Percentiles rank a stretch among this genome's conserved stretches.
Conservation (phyloP, 2,329 filamentous ascomycete species). For the Nigrospora oryzae region DNA sequence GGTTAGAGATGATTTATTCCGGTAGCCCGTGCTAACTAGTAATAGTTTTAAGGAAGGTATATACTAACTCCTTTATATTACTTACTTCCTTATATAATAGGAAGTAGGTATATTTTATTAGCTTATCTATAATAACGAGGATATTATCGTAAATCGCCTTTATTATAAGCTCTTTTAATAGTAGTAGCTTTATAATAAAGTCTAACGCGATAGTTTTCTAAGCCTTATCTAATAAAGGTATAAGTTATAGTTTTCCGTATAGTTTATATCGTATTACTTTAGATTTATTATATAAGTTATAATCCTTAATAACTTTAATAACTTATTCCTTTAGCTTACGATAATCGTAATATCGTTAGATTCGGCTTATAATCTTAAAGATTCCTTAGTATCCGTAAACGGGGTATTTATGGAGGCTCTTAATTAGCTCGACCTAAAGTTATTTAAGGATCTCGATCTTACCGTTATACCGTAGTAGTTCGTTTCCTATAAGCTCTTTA, state of each 20-base stretch:
- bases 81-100: not conserved
- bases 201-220: not conserved
- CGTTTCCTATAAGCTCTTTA: not conserved
- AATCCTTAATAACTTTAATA: not conserved
- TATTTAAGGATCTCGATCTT: not conserved
- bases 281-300: not conserved
- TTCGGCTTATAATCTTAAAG: not conserved
- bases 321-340: not conserved
- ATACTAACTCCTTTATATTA: not conserved
- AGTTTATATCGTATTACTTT: not conserved
- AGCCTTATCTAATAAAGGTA: not conserved
- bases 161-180: not conserved
- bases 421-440: not conserved
- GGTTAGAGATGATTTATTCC: not conserved
- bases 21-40: not conserved
- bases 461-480: not conserved
- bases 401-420: not conserved
- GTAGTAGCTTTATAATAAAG: not conserved
- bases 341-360: not conserved
- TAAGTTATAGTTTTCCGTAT: not conserved
- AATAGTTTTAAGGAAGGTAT: not conserved
- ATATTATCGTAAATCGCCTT: not conserved
- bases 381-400: not conserved
- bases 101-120: not conserved
- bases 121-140: not conserved